Percentiles rank a stretch among this genome's conserved stretches.
Evolutionary conservation across 208 protist species (phyloP).

Genomic region (Trypanosoma mega): DNA sequence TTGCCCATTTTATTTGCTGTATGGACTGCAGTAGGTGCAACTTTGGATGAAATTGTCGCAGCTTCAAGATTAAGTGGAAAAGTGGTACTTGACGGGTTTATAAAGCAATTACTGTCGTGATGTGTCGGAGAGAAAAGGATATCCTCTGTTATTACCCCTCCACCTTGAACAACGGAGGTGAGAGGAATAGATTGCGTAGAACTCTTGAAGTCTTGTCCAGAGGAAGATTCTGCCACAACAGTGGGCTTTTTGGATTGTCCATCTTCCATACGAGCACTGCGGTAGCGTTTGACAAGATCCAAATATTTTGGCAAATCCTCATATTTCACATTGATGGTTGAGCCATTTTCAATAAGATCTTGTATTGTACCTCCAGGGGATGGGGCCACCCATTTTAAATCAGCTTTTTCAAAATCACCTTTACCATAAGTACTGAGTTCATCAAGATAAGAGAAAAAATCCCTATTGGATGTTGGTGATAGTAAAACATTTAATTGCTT

Average conservation of each 20-base stretch:
- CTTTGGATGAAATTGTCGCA: too few relatives aligned
- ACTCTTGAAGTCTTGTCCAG: neutral
- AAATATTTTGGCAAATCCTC: constrained; percentile 61
- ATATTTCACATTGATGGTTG: constrained; percentile 38
- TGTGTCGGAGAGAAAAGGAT: neutral
- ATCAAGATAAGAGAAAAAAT: constrained; percentile 65
- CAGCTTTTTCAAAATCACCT: constrained; percentile 47
- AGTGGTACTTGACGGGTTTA: neutral
- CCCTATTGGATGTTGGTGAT: constrained; percentile 36
- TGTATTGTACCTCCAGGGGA: constrained; percentile 46
- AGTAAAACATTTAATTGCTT: constrained; percentile 21
- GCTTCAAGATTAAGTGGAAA: neutral
- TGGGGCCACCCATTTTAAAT: constrained; percentile 64
- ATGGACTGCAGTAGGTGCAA: too few relatives aligned
- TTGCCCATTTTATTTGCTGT: neutral
- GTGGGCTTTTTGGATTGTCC: neutral
- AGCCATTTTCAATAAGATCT: constrained; percentile 67
- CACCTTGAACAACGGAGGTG: neutral
- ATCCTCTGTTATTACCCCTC: neutral
- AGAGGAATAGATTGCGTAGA: neutral
- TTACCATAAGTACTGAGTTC: constrained; percentile 34
- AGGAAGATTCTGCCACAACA: neutral
- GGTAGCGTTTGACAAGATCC: constrained; percentile 36
- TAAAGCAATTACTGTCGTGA: neutral
- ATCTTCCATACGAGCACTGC: constrained; percentile 28